A percentile compares a stretch with the other conserved stretches of the same genome.
These are phyloP conservation scores for Petunia axillaris DNA, from an alignment of 257 asterid species.

Conservation along the genomic window DNA sequence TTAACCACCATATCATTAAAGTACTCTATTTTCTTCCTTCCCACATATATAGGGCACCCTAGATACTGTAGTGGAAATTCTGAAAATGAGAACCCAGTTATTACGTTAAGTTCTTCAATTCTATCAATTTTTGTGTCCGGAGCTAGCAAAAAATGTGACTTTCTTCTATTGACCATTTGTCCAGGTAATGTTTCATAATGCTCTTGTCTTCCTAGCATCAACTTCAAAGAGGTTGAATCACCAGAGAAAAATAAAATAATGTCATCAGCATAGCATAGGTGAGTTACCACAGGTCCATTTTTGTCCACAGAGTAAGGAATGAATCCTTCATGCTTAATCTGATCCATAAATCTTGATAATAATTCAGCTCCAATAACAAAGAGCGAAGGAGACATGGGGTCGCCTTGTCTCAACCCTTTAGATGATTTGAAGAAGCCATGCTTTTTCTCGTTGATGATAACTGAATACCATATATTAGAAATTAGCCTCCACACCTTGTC, in stretches of 20 bases:
- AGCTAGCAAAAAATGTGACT: too few relatives aligned
- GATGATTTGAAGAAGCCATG: neutral
- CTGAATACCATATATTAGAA: neutral
- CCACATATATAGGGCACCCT: neutral
- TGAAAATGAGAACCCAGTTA: too few relatives aligned
- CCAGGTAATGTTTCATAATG: neutral
- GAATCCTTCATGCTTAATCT: neutral
- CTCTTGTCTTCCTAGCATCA: neutral
- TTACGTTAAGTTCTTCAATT: too few relatives aligned
- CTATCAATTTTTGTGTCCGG: neutral
- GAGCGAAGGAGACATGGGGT: neutral
- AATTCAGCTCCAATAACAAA: neutral
- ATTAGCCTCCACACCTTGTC: neutral
- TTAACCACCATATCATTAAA: neutral
- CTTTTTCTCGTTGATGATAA: neutral
- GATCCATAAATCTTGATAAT: neutral
- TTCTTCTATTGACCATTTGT: neutral
- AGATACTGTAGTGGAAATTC: neutral
- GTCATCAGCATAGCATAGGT: neutral
- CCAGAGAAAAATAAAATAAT: neutral
- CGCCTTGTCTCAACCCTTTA: neutral
- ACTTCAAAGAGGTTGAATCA: too few relatives aligned
- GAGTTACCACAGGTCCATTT: neutral
- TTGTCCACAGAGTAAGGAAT: neutral
- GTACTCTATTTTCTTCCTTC: neutral